Conservation (phyloP, 192 early-diverging fungal genomes). For the Podila verticillata region DNA sequence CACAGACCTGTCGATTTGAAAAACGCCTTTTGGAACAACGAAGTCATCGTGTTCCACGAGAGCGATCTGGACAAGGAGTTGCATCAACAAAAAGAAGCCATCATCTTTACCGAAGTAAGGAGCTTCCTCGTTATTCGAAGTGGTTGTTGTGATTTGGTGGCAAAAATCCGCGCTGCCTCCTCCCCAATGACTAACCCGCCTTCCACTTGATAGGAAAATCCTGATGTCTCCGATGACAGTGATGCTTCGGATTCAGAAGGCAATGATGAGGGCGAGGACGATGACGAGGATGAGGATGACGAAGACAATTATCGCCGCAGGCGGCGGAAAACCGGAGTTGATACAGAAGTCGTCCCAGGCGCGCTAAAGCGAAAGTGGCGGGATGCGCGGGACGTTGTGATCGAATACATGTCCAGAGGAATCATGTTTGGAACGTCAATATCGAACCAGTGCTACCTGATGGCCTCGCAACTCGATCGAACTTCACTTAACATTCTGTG, state of each 20-base stretch:
- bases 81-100: slow-evolving; percentile 71
- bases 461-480: slow-evolving; percentile 79
- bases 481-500: slow-evolving; percentile 80
- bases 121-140: background rate
- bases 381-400: slow-evolving; percentile 58
- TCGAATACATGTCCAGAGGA: slow-evolving; percentile 87
- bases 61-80: slow-evolving; percentile 81
- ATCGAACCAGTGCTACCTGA: slow-evolving; percentile 73
- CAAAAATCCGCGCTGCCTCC: slow-evolving; percentile 8
- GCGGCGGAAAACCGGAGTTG: slow-evolving; percentile 45
- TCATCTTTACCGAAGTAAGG: slow-evolving; percentile 71
- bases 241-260: slow-evolving; percentile 43
- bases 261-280: slow-evolving; percentile 36
- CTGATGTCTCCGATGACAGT: slow-evolving; percentile 46
- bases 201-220: slow-evolving; percentile 24
- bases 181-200: slow-evolving; percentile 4
- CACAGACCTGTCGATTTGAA: slow-evolving; percentile 90
- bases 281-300: slow-evolving; percentile 39
- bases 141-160: slow-evolving; percentile 4
- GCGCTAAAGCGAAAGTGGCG: slow-evolving; percentile 46
- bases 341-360: slow-evolving; percentile 48
- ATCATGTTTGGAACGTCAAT: slow-evolving; percentile 72
- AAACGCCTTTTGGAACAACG: slow-evolving; percentile 79
- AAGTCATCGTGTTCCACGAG: slow-evolving; percentile 88
- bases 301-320: slow-evolving; percentile 54